Base-by-base conservation (phyloP, 179 eudicot species). In the Nepenthes alata region DNA sequence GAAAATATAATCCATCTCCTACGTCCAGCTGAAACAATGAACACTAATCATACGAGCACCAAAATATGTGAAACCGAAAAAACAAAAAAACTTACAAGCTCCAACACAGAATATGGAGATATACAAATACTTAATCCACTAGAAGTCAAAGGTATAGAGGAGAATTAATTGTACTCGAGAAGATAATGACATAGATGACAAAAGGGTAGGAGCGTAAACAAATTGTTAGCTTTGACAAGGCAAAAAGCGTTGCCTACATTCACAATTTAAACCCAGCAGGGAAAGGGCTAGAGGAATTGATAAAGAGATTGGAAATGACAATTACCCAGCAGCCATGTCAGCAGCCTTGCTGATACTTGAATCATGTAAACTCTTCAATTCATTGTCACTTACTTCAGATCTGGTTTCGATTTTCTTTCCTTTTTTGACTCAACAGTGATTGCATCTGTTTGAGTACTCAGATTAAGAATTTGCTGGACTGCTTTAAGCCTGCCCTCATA, bases 321-420 rank as follows among this genome's bases (percentile, higher is more conserved):
- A 66, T 78, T 78, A 94, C 99, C 99, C 99, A 48, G 91, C 84
- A 74, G 96, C 99, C 88, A 94, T 75, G 71, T 94, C 96, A 62
- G 99, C 99, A 77, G 99, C 99, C 79, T 87, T 90, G 49, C 77
- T 77, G 75, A 91, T 82, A 68, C 97, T 94, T 65, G 91, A 73
- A 67, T 84, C 97, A 57, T 79, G 82, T 61, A 90, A 80, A 72
- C 61, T 83, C 73, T 84, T 90, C 75, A 90, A 68, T 77, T 94
- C 99, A 65, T 61, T 67, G 25, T 70, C 77, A 67, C 74, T 81
- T 38, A 61, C 76, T 71, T 78, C 85, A 60, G 77, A 69, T 62
- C 70, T 74, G 37, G 81, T 80, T 70, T 90, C 96, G 49, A 78
- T 71, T 58, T 84, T 80, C 85, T 94, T 94, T 57, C 99, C 97